phyloP scores from a whole-genome alignment of 202 grass and related monocot genomes.

The Schoenoplectus triqueter region DNA sequence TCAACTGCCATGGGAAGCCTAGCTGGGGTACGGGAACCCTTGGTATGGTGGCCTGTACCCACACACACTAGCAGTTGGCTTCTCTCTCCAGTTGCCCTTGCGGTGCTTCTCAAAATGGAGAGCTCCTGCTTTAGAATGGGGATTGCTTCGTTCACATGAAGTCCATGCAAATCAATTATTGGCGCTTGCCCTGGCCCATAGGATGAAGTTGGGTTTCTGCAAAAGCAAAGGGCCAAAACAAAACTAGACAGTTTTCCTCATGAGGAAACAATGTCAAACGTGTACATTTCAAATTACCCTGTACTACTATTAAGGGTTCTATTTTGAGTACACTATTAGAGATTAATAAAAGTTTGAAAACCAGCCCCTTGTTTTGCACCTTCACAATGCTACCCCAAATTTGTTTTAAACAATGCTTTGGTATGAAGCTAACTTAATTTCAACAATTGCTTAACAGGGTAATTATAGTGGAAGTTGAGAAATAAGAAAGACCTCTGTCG shows the following conservation, averaged over 20 bases:
- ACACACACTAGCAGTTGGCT: slow-evolving; percentile 82
- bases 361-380: not conserved
- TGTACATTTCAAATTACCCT: not conserved
- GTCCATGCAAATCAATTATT: slow-evolving; percentile 84
- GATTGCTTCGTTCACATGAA: slow-evolving; percentile 89
- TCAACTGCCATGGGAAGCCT: slow-evolving; percentile 82
- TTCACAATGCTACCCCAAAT: not conserved
- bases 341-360: slow-evolving; percentile 13
- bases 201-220: slow-evolving; percentile 61
- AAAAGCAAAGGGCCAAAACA: slow-evolving; percentile 23
- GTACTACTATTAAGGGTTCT: not conserved
- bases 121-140: slow-evolving; percentile 77
- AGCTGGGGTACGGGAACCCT: slow-evolving; percentile 72
- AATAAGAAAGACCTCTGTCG: slow-evolving; percentile 70
- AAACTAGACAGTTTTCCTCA: slow-evolving; percentile 28
- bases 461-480: slow-evolving; percentile 20
- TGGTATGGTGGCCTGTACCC: slow-evolving; percentile 95
- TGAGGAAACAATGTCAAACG: not conserved
- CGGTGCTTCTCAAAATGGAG: slow-evolving; percentile 52
- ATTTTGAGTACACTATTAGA: not conserved
- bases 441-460: not conserved
- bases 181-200: slow-evolving; percentile 51
- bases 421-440: not conserved
- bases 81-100: slow-evolving; percentile 65
- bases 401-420: not conserved